A percentile compares a stretch with the other conserved stretches of the same genome.
phyloP scores from a whole-genome alignment of 345 rosid species.

The Camelina hispida region DNA sequence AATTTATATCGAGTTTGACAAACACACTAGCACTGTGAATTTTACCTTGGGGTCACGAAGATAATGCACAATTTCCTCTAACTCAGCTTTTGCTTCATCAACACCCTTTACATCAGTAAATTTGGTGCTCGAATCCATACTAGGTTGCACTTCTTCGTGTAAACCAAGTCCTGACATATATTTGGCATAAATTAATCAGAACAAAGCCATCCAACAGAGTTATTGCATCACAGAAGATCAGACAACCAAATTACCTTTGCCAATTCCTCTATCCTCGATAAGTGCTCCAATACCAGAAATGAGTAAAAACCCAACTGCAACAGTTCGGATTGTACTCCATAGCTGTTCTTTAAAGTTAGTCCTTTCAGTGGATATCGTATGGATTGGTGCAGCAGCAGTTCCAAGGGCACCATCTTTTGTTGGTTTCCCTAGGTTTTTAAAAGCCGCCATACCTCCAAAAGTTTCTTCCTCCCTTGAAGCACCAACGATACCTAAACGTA shows the following conservation, averaged over 20 bases:
- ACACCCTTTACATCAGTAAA: constrained; percentile 95
- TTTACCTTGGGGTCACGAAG: constrained; percentile 95
- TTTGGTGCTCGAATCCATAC: constrained; percentile 88
- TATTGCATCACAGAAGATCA: constrained; percentile 12
- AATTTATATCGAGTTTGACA: background rate
- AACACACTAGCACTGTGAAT: background rate
- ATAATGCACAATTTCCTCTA: constrained; percentile 96
- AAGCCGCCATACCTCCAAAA: constrained; percentile 64
- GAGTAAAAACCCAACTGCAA: constrained; percentile 76
- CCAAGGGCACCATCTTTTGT: constrained; percentile 79
- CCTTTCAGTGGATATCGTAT: constrained; percentile 81
- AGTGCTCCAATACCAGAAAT: constrained; percentile 95
- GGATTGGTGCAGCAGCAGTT: constrained; percentile 83
- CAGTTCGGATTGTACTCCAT: constrained; percentile 83
- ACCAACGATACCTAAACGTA: constrained; percentile 50
- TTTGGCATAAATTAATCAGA: background rate
- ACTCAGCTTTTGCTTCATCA: constrained; percentile 96
- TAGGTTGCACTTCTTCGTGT: constrained; percentile 95
- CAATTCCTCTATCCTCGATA: constrained; percentile 85
- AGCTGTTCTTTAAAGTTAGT: constrained; percentile 88
- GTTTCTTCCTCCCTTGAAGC: constrained; percentile 66
- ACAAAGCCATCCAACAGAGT: background rate
- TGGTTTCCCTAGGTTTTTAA: constrained; percentile 70
- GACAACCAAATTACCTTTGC: constrained; percentile 67
- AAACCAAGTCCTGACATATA: constrained; percentile 75